A percentile compares a stretch with the other conserved stretches of the same genome.
Evolutionary conservation across 108 stramenopile species (phyloP).

Genomic region (Aureococcus anophagefferens): DNA sequence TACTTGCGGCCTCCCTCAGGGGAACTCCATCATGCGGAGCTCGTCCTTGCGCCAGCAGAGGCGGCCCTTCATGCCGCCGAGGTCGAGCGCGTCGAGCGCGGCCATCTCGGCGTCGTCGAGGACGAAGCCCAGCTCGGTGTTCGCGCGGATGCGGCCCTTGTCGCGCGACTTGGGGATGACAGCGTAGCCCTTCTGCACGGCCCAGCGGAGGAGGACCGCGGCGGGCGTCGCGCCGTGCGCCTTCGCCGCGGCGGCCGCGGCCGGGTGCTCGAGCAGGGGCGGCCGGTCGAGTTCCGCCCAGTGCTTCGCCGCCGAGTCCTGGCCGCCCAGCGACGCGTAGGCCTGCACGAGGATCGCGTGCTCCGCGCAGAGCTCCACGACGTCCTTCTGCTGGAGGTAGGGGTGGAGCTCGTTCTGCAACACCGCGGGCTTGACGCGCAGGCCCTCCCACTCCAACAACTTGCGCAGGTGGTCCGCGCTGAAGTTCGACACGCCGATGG

Average conservation of each 20-base stretch:
- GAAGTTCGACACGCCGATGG: constrained; percentile 28
- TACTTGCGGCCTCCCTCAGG: too few relatives aligned
- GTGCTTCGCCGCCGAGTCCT: neutral
- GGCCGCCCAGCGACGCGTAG: constrained; percentile 26
- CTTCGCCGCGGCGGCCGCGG: constrained; percentile 6
- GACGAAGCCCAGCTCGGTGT: constrained; percentile 19
- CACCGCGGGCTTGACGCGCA: neutral
- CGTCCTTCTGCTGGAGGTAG: constrained; percentile 16
- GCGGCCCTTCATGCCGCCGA: neutral
- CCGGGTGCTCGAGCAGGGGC: constrained; percentile 14
- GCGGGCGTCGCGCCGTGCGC: constrained; percentile 10
- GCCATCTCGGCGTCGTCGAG: constrained; percentile 21
- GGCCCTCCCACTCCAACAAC: constrained; percentile 1
- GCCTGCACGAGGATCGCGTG: constrained; percentile 19
- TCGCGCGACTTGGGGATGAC: constrained; percentile 27
- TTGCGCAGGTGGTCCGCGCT: neutral
- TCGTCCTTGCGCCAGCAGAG: neutral
- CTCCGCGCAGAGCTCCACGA: constrained; percentile 13
- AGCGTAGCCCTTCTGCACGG: constrained; percentile 15
- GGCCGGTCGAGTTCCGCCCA: constrained; percentile 3
- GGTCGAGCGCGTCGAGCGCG: constrained; percentile 11
- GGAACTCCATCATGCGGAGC: neutral
- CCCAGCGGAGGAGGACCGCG: constrained; percentile 28
- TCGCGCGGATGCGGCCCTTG: constrained; percentile 12
- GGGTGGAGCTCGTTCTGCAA: constrained; percentile 33